Percentiles rank a stretch among this genome's conserved stretches.
Conservation (phyloP, 1,284 basidiomycete species). For the Pseudozyma sp. region DNA sequence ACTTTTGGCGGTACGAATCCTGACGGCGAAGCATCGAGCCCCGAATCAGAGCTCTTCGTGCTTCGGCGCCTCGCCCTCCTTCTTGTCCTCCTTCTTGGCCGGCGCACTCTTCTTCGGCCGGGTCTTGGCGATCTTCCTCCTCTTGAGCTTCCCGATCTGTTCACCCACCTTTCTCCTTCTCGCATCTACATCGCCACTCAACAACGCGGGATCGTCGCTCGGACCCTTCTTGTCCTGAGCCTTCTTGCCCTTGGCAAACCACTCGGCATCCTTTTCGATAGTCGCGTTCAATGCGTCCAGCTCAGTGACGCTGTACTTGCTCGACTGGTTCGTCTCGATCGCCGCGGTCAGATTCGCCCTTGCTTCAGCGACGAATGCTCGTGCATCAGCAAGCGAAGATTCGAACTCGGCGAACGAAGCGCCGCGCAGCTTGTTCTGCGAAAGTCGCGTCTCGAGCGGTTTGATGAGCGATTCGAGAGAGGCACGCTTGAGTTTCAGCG, state of each 20-base stretch:
- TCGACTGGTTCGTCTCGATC: constrained; percentile 70
- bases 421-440: constrained; percentile 81
- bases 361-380: constrained; percentile 84
- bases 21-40: too few relatives aligned
- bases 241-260: constrained; percentile 62
- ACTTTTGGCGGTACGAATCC: too few relatives aligned
- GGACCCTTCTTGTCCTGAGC: constrained; percentile 55
- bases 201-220: constrained; percentile 64
- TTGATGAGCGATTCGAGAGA: constrained; percentile 84
- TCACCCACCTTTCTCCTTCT: constrained; percentile 61
- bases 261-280: constrained; percentile 59
- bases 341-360: constrained; percentile 74
- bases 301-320: constrained; percentile 66
- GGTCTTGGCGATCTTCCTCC: constrained; percentile 64
- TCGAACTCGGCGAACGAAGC: constrained; percentile 76
- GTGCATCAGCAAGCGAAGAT: constrained; percentile 74
- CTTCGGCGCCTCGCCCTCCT: constrained; percentile 31
- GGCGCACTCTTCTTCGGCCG: constrained; percentile 44
- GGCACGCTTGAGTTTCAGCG: constrained; percentile 67
- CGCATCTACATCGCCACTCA: constrained; percentile 62
- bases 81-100: constrained; percentile 25
- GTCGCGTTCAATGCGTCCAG: constrained; percentile 59
- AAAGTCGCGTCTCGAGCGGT: constrained; percentile 85
- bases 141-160: constrained; percentile 60
- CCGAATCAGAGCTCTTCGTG: constrained; percentile 38